These are phyloP conservation scores for Nothophoma quercina DNA, from an alignment of 2,329 filamentous ascomycete genomes.

Conservation along the genomic window DNA sequence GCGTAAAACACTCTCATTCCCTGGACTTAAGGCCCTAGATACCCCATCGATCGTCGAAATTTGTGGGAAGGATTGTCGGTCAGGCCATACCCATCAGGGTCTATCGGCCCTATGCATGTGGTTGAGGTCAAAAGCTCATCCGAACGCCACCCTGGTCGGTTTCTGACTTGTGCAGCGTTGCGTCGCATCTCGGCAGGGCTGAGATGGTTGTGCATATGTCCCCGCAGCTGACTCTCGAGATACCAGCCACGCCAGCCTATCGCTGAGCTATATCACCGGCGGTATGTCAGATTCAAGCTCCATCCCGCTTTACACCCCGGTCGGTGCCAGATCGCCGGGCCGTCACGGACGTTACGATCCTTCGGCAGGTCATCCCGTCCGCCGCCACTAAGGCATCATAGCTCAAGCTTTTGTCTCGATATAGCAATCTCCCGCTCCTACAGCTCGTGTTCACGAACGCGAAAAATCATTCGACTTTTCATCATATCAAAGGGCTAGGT, in stretches of 20 bases:
- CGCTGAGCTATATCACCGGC: neutral
- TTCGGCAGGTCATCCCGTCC: neutral
- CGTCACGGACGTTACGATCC: neutral
- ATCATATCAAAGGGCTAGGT: no score
- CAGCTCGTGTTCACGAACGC: no score
- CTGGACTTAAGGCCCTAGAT: neutral
- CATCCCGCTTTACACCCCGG: neutral
- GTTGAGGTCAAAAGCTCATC: neutral
- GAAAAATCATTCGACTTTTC: no score
- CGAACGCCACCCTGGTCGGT: neutral
- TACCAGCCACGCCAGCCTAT: neutral
- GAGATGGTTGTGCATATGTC: neutral
- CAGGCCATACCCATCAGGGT: neutral
- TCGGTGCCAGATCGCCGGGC: conserved; percentile 3
- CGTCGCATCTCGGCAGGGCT: neutral
- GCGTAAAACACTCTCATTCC: neutral
- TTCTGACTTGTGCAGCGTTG: neutral
- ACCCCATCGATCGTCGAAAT: neutral
- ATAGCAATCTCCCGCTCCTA: no score
- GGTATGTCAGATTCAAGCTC: neutral
- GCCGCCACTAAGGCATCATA: neutral
- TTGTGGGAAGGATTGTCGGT: neutral
- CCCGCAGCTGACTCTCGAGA: neutral
- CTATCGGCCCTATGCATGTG: conserved; percentile 2
- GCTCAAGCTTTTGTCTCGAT: neutral